Evolutionary conservation across 169 alveolate species (phyloP).

Genomic region (Plasmodium relictum): DNA sequence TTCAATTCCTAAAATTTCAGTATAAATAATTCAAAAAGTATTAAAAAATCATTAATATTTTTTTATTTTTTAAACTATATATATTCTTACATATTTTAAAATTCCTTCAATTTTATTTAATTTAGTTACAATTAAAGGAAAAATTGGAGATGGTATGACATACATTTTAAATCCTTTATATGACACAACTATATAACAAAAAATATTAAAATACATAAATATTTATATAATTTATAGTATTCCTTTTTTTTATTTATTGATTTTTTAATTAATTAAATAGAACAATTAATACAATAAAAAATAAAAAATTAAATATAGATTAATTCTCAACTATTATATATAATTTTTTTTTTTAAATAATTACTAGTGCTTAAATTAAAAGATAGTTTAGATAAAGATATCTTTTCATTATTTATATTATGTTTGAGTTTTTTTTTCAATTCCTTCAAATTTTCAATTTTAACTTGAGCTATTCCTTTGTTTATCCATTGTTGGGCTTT

Average conservation of each 20-base stretch:
- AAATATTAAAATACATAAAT: background rate
- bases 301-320: background rate
- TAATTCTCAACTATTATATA: too few species aligned
- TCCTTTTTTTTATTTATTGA: too few species aligned
- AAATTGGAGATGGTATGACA: conserved; percentile 50
- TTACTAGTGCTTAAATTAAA: conserved; percentile 60
- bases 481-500: conserved; percentile 73
- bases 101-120: conserved; percentile 10
- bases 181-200: conserved; percentile 28
- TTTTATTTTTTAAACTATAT: background rate
- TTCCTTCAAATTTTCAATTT: conserved; percentile 25
- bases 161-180: conserved; percentile 74
- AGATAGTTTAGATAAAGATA: conserved; percentile 41
- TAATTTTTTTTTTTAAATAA: background rate
- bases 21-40: background rate
- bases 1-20: conserved; percentile 27
- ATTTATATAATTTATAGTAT: background rate
- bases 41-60: background rate
- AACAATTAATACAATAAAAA: background rate
- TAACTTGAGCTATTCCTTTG: conserved; percentile 65
- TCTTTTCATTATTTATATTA: background rate
- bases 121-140: conserved; percentile 14
- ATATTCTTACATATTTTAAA: conserved; percentile 25
- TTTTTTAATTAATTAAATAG: background rate
- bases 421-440: background rate